Evolutionary conservation across 768 basidiomycete species (phyloP), one percentile per base, ranked within the genome.

Genomic region (Mycena sanguinolenta): DNA sequence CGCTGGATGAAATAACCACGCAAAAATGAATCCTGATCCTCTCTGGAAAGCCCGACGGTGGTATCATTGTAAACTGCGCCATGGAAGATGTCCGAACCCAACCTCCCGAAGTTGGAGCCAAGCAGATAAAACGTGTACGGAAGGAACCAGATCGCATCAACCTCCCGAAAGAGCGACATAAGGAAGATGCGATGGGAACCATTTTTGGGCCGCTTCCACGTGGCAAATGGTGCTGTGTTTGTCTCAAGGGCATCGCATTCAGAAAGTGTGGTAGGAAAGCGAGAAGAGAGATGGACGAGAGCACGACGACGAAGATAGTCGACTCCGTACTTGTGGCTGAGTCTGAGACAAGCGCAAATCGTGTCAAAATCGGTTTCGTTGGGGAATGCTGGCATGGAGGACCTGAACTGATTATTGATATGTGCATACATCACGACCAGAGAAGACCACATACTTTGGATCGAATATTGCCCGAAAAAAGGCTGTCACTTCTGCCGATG

Each of bases 381-480:
- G 27, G 3, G 28, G 30, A 8, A 25, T n/a, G n/a, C n/a, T n/a
- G n/a, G n/a, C n/a, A n/a, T n/a, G n/a, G n/a, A n/a, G n/a, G n/a
- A n/a, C n/a, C n/a, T n/a, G n/a, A n/a, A n/a, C n/a, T n/a, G n/a
- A n/a, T n/a, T n/a, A n/a, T n/a, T n/a, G n/a, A n/a, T n/a, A n/a
- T n/a, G n/a, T n/a, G n/a, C n/a, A n/a, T n/a, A n/a, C n/a, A n/a
- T n/a, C n/a, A n/a, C n/a, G n/a, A n/a, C n/a, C n/a, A 34, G 46
- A 10, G 49, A n/a, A 25, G 3, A 23, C 28, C 2, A 39, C 30
- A 4, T 38, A 63, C 59, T 57, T 28, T 39, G 68, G 63, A 0
- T 59, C 49, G 30, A 64, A 70, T n/a, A 70, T 39, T 3, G 68
- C 68, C 25, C 34, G 64, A 1, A 70, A 52, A 50, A 70, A 70